phyloP scores from a whole-genome alignment of 371 early-diverging fungal genomes.

The Apophysomyces variabilis region DNA sequence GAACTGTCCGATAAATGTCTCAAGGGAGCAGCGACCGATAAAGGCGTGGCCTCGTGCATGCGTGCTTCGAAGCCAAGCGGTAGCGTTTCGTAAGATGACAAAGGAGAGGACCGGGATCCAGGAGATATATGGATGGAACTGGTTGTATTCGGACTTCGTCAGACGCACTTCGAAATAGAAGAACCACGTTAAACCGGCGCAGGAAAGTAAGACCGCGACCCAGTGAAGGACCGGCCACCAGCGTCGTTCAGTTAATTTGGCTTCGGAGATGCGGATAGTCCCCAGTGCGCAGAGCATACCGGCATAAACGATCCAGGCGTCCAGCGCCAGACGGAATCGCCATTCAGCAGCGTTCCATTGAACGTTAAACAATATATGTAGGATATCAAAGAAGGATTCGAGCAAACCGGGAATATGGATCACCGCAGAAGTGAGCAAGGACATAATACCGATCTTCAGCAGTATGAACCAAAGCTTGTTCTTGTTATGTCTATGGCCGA shows the following conservation, averaged over 20 bases:
- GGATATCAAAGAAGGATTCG: conserved; percentile 43
- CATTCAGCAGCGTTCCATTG: conserved; percentile 65
- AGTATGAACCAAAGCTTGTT: conserved; percentile 43
- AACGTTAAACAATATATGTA: conserved; percentile 50
- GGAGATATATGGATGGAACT: conserved; percentile 67
- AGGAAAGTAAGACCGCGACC: conserved; percentile 34
- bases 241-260: conserved; percentile 43
- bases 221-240: conserved; percentile 42
- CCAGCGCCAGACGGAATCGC: conserved; percentile 68
- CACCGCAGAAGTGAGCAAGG: conserved; percentile 36
- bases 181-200: conserved; percentile 47
- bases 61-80: conserved; percentile 50
- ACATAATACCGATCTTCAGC: conserved; percentile 52
- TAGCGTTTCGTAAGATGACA: conserved; percentile 72
- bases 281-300: conserved; percentile 63
- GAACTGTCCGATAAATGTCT: conserved; percentile 81
- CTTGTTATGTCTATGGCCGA: conserved; percentile 52
- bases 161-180: conserved; percentile 56
- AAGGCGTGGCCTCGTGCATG: conserved; percentile 59
- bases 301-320: conserved; percentile 65
- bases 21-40: conserved; percentile 71
- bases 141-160: conserved; percentile 60
- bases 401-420: conserved; percentile 52
- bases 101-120: conserved; percentile 67
- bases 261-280: conserved; percentile 47